Base-by-base conservation (phyloP, 106 monocot species). In the Iris macrosiphon region DNA sequence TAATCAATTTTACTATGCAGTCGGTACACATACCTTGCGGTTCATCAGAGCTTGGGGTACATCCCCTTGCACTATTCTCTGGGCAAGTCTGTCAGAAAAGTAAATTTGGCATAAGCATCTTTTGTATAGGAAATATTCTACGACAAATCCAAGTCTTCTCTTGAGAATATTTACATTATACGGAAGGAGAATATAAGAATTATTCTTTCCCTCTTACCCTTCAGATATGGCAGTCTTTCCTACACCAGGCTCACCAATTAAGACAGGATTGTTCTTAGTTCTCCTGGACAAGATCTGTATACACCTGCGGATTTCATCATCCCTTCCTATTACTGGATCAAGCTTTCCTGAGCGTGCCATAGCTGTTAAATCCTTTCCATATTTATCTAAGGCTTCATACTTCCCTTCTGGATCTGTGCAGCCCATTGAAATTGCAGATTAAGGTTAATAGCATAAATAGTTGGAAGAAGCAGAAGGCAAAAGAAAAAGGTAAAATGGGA, bases 201-300 rank as follows among this genome's bases (percentile, higher is more conserved):
- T 18, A 21, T 22, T 16, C 13, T 21, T 49, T 40, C 31, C 32
- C n/a, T 35, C 76, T 64, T 66, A 99, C 98, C 98, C 98, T 79
- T 99, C 98, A 57, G 91, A 85, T 67, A 99, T 99, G 23, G 98
- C 98, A 59, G 98, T 99, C 68, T 91, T 91, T 3, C 98, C 98
- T 58, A 99, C 98, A 76, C 98, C 98, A 73, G 98, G 98, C 71
- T 99, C 98, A 65, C 98, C 98, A 66, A 99, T 99, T 59, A 99
- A 64, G 32, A 99, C 98, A 50, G 98, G 98, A 58, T 99, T 99
- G 57, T 99, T 99, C 59, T 99, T 99, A 29, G 98, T 99, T 60
- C 98, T 78, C 52, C 98, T 75, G 15, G 91, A 99, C 45, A 99
- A 70, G 55, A 99, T 99, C 66, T 99, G 98, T 80, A 99, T 91